Percentiles rank a stretch among this genome's conserved stretches.
Conservation (phyloP, 169 alveolate genomes). For the Neospora caninum region DNA sequence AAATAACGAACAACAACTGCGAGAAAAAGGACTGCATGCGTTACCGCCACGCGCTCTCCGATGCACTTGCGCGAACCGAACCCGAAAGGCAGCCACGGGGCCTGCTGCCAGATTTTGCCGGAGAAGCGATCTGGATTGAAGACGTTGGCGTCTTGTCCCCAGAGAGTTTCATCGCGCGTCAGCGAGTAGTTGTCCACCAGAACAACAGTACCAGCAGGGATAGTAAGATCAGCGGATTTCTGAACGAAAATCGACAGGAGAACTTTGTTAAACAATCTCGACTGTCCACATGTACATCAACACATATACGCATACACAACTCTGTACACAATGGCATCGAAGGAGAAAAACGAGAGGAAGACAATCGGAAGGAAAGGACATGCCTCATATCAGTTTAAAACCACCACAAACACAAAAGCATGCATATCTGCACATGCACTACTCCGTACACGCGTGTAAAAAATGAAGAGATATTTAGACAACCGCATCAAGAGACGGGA, state of each 20-base stretch:
- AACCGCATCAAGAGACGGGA: no score
- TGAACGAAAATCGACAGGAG: background rate
- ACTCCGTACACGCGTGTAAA: no score
- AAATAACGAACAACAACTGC: background rate
- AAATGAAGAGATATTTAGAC: no score
- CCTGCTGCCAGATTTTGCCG: background rate
- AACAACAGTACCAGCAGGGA: background rate
- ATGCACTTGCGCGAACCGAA: background rate
- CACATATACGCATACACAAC: background rate
- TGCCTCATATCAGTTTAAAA: no score
- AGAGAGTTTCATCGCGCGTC: background rate
- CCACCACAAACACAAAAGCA: no score
- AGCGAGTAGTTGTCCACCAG: slow-evolving; percentile 3
- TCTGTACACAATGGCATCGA: no score
- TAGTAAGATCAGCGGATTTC: background rate
- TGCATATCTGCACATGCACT: no score
- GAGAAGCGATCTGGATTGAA: background rate
- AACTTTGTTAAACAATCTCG: background rate
- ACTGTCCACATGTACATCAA: background rate
- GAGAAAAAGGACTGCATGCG: slow-evolving; percentile 9
- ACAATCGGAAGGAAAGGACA: no score
- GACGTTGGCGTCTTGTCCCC: background rate
- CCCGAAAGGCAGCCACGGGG: slow-evolving; percentile 16
- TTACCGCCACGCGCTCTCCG: background rate
- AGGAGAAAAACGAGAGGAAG: no score